These are phyloP conservation scores for Eimeria tenella DNA, from an alignment of 169 alveolate genomes.

Conservation along the genomic window DNA sequence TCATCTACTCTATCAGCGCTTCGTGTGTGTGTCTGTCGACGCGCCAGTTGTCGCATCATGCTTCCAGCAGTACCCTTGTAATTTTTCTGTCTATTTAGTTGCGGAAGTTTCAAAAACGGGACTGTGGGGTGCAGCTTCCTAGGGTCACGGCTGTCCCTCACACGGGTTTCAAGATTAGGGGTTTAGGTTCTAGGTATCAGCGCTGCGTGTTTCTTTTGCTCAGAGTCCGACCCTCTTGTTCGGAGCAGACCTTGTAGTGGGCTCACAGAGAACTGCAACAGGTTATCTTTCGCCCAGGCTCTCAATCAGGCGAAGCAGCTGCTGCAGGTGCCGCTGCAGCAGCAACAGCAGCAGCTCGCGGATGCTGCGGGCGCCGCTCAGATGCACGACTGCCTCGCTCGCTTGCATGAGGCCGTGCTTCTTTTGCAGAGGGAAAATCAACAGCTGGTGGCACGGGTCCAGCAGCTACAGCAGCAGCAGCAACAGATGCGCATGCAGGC, in stretches of 20 bases:
- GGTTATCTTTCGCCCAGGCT: slow-evolving; percentile 7
- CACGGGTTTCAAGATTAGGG: no score
- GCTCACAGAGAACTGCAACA: not conserved
- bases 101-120: no score
- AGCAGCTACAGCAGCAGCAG: slow-evolving; percentile 65
- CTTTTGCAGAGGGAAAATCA: slow-evolving; percentile 54
- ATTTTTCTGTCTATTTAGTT: no score
- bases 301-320: slow-evolving; percentile 63
- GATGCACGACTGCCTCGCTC: slow-evolving; percentile 47
- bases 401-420: slow-evolving; percentile 39
- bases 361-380: slow-evolving; percentile 57
- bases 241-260: slow-evolving; percentile 55
- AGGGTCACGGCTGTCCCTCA: no score
- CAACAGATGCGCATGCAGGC: slow-evolving; percentile 31
- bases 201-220: not conserved
- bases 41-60: no score
- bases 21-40: no score
- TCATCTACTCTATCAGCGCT: no score
- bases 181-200: no score
- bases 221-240: slow-evolving; percentile 39
- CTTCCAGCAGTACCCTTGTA: no score
- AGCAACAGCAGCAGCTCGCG: slow-evolving; percentile 23
- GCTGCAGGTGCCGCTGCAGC: slow-evolving; percentile 65
- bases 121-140: no score
- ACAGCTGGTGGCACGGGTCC: slow-evolving; percentile 33